A percentile compares a stretch with the other conserved stretches of the same genome.
Conservation (phyloP, 495 filamentous ascomycete genomes). For the Cladorrhinum samala region DNA sequence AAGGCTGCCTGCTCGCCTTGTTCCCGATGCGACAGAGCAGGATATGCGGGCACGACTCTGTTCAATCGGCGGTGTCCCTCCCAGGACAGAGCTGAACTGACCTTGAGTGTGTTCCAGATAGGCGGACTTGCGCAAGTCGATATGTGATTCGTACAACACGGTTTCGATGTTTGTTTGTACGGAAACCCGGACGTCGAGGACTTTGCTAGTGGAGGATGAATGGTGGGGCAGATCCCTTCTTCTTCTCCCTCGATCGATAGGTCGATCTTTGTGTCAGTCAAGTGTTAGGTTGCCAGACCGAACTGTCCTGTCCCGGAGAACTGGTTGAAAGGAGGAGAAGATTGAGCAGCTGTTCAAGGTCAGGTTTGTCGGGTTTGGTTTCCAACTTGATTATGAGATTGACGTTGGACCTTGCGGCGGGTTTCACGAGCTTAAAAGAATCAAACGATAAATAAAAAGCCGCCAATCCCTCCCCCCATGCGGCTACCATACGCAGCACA, state of each 20-base stretch:
- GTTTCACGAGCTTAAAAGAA: conserved; percentile 9
- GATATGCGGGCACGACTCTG: conserved; percentile 4
- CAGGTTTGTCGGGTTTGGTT: background rate
- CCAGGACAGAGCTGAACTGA: background rate
- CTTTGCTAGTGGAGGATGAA: too few relatives aligned
- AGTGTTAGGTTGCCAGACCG: too few relatives aligned
- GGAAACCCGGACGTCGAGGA: too few relatives aligned
- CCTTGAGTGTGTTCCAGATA: too few relatives aligned
- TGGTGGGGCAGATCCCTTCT: background rate
- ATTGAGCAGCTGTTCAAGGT: background rate
- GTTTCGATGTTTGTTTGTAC: too few relatives aligned
- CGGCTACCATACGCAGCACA: conserved; percentile 11
- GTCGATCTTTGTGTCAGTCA: too few relatives aligned
- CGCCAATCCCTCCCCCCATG: conserved; percentile 23
- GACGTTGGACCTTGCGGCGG: background rate
- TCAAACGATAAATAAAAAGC: conserved; percentile 1
- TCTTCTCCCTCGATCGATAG: background rate
- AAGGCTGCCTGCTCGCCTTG: background rate
- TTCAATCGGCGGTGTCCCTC: conserved; percentile 1
- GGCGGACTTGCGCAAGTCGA: too few relatives aligned
- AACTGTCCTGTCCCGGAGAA: background rate
- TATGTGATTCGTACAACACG: too few relatives aligned
- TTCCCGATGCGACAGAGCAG: background rate
- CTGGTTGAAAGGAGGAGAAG: too few relatives aligned
- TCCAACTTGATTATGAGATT: background rate